Conservation (phyloP, 768 basidiomycete species). For the Amanita phalloides region DNA sequence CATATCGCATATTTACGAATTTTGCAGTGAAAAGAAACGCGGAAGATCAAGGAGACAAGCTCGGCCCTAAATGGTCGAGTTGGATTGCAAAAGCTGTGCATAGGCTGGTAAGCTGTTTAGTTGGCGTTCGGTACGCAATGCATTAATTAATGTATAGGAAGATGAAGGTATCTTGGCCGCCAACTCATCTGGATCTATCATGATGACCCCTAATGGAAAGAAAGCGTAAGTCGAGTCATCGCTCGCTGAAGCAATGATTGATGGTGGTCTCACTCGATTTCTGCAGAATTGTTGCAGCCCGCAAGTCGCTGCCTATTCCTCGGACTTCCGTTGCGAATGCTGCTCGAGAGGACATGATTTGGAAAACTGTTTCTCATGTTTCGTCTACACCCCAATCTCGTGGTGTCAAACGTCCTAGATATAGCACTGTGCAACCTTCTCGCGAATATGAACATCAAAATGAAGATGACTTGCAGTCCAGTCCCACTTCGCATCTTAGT, state of each 20-base stretch:
- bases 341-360: slow-evolving; percentile 23
- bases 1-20: background rate
- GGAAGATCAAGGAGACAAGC: slow-evolving; percentile 27
- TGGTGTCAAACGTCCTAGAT: slow-evolving; percentile 15
- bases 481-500: background rate
- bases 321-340: slow-evolving; percentile 14
- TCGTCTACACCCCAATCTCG: slow-evolving; percentile 8
- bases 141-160: slow-evolving; percentile 18
- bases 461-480: slow-evolving; percentile 5
- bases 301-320: slow-evolving; percentile 19
- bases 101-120: slow-evolving; percentile 24
- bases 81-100: slow-evolving; percentile 36
- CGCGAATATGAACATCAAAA: background rate
- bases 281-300: slow-evolving; percentile 21
- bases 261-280: background rate
- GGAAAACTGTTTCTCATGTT: slow-evolving; percentile 24
- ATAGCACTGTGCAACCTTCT: slow-evolving; percentile 5
- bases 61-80: slow-evolving; percentile 37
- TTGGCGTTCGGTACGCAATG: background rate
- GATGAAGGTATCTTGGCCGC: slow-evolving; percentile 31
- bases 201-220: slow-evolving; percentile 32
- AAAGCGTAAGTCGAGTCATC: slow-evolving; percentile 26
- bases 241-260: background rate
- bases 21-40: slow-evolving; percentile 35
- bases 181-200: slow-evolving; percentile 23